Base-by-base conservation (phyloP, 1,284 basidiomycete species). In the Omphalotus olearius region DNA sequence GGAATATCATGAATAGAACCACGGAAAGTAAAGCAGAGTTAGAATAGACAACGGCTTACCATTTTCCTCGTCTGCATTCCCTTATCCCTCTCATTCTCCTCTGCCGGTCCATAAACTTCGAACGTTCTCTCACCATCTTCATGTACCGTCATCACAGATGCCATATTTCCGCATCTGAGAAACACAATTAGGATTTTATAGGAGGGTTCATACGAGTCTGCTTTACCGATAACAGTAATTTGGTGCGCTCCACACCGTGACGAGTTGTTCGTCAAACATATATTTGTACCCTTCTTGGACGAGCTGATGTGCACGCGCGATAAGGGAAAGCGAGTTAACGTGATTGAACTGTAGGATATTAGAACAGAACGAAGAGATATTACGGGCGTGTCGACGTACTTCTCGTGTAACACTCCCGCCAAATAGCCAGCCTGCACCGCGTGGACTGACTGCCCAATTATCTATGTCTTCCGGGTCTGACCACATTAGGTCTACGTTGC, bases 221-320 rank as follows among this genome's bases (percentile, higher is more conserved):
- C 23, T 23, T 23, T 9, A 33, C 13, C 91, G 79, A 63, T 94
- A 93, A 65, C 91, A 94, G 67, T 94, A 99, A 67, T 99, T 99
- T 14, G 96, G 96, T 25, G 96, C 96, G 1, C 85, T 90, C 97
- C 96, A 99, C 4, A 99, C 96, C 0, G 97, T 99, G 0, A 98
- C 96, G 33, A 99, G 86, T 51, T 85, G 76, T 56, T 90, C 83
- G 65, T 97, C 91, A 62, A 98, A 98, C 93, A 98, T 97, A 69
- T 95, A 88, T 70, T 98, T 98, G 76, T 88, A 97, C 0, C 96
- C 96, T 69, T 98, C 96, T 68, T 97, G 93, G 1, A 97, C 94
- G 7, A 98, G 83, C 65, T 97, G 94, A 66, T 97, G 94, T 0
- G 94, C 94, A 33, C 94, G 83, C 2, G 93, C 94, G 60, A 97